These are phyloP conservation scores for Lavandula angustifolia DNA, from an alignment of 257 asterid species.

Conservation along the genomic window DNA sequence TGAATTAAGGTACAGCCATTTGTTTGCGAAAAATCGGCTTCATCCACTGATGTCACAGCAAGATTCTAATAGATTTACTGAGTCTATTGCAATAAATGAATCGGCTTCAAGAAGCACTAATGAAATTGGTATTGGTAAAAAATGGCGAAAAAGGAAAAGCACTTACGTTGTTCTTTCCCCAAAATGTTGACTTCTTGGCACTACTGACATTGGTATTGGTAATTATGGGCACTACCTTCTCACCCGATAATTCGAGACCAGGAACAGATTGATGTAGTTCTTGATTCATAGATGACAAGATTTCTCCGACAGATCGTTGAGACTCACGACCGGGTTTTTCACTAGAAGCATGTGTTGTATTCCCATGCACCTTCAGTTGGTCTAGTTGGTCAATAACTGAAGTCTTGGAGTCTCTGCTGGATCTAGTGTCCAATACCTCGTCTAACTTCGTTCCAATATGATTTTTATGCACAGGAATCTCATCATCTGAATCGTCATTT, in stretches of 20 bases:
- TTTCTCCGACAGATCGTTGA: constrained; percentile 73
- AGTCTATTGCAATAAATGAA: no score
- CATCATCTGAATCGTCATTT: constrained; percentile 67
- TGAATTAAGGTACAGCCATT: no score
- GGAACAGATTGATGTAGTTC: constrained; percentile 57
- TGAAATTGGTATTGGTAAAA: no score
- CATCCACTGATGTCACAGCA: no score
- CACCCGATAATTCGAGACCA: constrained; percentile 53
- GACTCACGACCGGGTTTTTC: constrained; percentile 55
- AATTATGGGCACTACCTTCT: constrained; percentile 53
- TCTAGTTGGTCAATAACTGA: constrained; percentile 60
- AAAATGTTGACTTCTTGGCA: constrained; percentile 68
- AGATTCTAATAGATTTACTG: no score
- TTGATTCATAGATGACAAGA: constrained; percentile 68
- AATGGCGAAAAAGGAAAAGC: constrained; percentile 26
- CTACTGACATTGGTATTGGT: constrained; percentile 55
- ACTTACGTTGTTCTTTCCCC: constrained; percentile 89
- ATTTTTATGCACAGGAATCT: no score
- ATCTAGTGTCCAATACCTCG: constrained; percentile 49
- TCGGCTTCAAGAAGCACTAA: no score
- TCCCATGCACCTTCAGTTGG: constrained; percentile 44
- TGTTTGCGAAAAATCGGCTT: no score
- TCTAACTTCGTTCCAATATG: no score
- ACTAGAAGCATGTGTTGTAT: constrained; percentile 49
- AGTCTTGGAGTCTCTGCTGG: constrained; percentile 43